Conservation (phyloP, 2,329 filamentous ascomycete species). For the Metarhizium anisopliae region DNA sequence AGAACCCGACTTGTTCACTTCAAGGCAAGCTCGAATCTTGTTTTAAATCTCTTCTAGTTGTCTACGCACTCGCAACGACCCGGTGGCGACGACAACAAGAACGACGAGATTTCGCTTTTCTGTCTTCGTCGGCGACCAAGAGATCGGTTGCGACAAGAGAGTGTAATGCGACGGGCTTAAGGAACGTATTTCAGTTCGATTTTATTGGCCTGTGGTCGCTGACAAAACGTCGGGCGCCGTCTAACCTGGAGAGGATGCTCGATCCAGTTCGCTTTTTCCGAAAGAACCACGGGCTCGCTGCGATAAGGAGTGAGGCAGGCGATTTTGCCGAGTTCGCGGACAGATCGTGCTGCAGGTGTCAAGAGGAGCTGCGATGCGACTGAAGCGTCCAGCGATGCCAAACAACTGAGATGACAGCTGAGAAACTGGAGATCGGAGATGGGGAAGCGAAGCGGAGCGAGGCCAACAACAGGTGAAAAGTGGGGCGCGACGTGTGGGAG, state of each 20-base stretch:
- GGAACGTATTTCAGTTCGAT: conserved; percentile 35
- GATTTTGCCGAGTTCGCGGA: conserved; percentile 5
- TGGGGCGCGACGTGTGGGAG: conserved; percentile 22
- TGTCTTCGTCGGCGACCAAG: conserved; percentile 25
- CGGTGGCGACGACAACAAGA: conserved; percentile 20
- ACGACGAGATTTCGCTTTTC: conserved; percentile 24
- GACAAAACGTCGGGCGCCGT: conserved; percentile 17
- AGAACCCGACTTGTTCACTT: conserved; percentile 17
- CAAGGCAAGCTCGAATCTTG: conserved; percentile 19
- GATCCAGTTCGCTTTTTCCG: conserved; percentile 9
- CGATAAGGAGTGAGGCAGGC: conserved; percentile 3
- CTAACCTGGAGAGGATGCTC: conserved; percentile 8
- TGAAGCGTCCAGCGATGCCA: conserved; percentile 12
- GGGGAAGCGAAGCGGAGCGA: conserved; percentile 12
- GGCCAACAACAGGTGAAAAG: conserved; percentile 12
- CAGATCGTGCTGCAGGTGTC: conserved; percentile 5
- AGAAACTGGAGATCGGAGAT: conserved; percentile 3
- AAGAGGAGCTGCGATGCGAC: conserved; percentile 7
- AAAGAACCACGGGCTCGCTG: conserved; percentile 6
- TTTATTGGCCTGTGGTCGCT: conserved; percentile 19
- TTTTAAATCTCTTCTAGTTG: conserved; percentile 21
- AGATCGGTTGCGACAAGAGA: conserved; percentile 23
- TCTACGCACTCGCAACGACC: conserved; percentile 28
- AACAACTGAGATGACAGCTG: conserved; percentile 10
- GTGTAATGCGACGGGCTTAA: conserved; percentile 21